These are phyloP conservation scores for Jackrogersella multiformis DNA, from an alignment of 495 filamentous ascomycete genomes.

Conservation along the genomic window DNA sequence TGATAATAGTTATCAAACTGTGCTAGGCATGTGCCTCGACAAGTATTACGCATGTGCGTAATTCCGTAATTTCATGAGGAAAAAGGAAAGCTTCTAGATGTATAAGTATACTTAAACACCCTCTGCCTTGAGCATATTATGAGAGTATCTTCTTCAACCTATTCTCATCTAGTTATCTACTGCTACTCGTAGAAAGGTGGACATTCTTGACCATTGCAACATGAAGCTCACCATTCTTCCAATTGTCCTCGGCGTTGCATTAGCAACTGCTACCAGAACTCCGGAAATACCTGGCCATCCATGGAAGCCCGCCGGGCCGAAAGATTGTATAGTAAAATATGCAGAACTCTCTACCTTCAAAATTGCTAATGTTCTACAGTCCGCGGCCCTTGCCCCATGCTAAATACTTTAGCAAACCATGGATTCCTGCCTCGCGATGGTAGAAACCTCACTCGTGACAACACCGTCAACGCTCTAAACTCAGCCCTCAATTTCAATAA, in stretches of 20 bases:
- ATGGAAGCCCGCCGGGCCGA: slow-evolving; percentile 12
- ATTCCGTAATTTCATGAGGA: neutral
- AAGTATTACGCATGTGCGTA: slow-evolving; percentile 12
- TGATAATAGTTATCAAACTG: too few species aligned
- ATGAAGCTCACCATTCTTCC: slow-evolving; percentile 5
- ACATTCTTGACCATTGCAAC: neutral
- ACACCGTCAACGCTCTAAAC: slow-evolving; percentile 38
- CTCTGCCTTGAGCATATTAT: neutral
- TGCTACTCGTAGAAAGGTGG: neutral
- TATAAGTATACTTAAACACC: slow-evolving; percentile 8
- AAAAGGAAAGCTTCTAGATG: neutral
- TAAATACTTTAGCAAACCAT: slow-evolving; percentile 50
- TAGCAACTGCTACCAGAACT: neutral
- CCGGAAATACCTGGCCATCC: neutral
- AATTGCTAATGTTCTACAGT: slow-evolving; percentile 29
- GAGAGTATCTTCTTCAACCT: neutral
- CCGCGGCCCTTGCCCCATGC: slow-evolving; percentile 51
- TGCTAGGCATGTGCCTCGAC: too few species aligned
- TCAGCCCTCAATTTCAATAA: slow-evolving; percentile 46
- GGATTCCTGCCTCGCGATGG: slow-evolving; percentile 46
- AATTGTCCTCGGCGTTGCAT: slow-evolving; percentile 1
- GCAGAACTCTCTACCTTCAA: neutral
- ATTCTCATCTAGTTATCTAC: neutral
- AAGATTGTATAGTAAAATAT: neutral
- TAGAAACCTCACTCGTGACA: slow-evolving; percentile 45